phyloP scores from a whole-genome alignment of 1,139 yeast species.

The Debaryomycetaceae sp. region DNA sequence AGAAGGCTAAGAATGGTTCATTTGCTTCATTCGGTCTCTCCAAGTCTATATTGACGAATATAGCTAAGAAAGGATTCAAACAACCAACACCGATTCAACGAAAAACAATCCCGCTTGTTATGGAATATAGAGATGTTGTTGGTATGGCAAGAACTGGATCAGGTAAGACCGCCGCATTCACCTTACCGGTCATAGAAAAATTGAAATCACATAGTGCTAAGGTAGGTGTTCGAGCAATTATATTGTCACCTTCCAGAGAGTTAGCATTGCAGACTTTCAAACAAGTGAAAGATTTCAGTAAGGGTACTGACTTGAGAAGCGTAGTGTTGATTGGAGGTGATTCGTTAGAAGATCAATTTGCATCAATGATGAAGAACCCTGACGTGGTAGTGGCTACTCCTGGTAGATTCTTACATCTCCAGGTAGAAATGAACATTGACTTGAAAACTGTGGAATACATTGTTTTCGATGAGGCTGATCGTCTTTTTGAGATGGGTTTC shows the following conservation, averaged over 20 bases:
- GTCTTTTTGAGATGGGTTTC: constrained; percentile 96
- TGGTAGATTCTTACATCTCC: constrained; percentile 92
- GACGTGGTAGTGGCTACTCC: constrained; percentile 97
- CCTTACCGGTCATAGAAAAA: constrained; percentile 87
- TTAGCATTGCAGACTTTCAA: constrained; percentile 88
- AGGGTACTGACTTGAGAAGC: constrained; percentile 79
- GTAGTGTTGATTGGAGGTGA: constrained; percentile 94
- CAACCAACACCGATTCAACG: constrained; percentile 98
- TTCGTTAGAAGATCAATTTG: constrained; percentile 91
- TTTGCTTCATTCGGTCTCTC: constrained; percentile 91
- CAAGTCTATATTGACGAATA: constrained; percentile 63
- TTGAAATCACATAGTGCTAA: constrained; percentile 79
- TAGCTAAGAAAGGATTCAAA: constrained; percentile 80
- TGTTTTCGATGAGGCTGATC: constrained; percentile 97
- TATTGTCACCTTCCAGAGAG: constrained; percentile 89
- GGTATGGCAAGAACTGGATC: constrained; percentile 99
- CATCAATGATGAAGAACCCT: constrained; percentile 89
- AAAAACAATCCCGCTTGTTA: constrained; percentile 84
- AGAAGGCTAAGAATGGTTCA: constrained; percentile 74
- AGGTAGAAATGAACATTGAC: constrained; percentile 91
- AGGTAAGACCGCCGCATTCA: constrained; percentile 97
- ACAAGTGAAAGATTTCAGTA: constrained; percentile 83
- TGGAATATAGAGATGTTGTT: constrained; percentile 89
- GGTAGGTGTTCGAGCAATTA: constrained; percentile 80
- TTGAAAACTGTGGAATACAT: constrained; percentile 80